These are phyloP conservation scores for Phanerochaete sordida DNA, from an alignment of 768 basidiomycete species.

Conservation along the genomic window DNA sequence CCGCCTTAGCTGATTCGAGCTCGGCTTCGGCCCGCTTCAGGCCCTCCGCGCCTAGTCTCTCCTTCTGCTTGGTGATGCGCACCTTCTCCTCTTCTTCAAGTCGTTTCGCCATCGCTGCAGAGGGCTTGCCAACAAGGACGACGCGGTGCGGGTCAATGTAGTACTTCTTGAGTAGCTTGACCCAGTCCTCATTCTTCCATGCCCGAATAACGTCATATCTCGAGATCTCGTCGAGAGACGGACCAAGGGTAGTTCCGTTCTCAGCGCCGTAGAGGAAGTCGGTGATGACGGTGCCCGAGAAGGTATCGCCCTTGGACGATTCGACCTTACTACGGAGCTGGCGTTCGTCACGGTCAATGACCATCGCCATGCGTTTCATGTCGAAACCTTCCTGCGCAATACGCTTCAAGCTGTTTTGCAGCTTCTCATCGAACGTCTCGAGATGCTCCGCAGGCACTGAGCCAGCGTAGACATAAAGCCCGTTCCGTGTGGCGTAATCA, in stretches of 20 bases:
- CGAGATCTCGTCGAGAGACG: slow-evolving; percentile 74
- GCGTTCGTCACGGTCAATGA: slow-evolving; percentile 84
- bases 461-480: slow-evolving; percentile 74
- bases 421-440: slow-evolving; percentile 62
- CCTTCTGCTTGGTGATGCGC: slow-evolving; percentile 66
- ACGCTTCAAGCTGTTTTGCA: slow-evolving; percentile 64
- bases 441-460: slow-evolving; percentile 83
- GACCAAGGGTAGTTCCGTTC: slow-evolving; percentile 75
- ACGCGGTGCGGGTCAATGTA: slow-evolving; percentile 69
- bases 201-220: slow-evolving; percentile 61
- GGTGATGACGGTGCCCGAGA: slow-evolving; percentile 68
- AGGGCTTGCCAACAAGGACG: slow-evolving; percentile 86
- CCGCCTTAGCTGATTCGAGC: slow-evolving; percentile 79
- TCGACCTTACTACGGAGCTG: slow-evolving; percentile 88
- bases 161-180: slow-evolving; percentile 73
- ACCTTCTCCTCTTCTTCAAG: slow-evolving; percentile 80
- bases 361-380: slow-evolving; percentile 85
- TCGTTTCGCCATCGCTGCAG: slow-evolving; percentile 74
- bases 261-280: slow-evolving; percentile 85
- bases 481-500: slow-evolving; percentile 63
- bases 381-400: slow-evolving; percentile 78
- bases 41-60: slow-evolving; percentile 74
- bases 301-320: slow-evolving; percentile 76
- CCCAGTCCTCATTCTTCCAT: slow-evolving; percentile 81
- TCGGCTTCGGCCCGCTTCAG: slow-evolving; percentile 63